A percentile compares a stretch with the other conserved stretches of the same genome.
Conservation (phyloP, 495 filamentous ascomycete species). For the Penicillium coffeae region DNA sequence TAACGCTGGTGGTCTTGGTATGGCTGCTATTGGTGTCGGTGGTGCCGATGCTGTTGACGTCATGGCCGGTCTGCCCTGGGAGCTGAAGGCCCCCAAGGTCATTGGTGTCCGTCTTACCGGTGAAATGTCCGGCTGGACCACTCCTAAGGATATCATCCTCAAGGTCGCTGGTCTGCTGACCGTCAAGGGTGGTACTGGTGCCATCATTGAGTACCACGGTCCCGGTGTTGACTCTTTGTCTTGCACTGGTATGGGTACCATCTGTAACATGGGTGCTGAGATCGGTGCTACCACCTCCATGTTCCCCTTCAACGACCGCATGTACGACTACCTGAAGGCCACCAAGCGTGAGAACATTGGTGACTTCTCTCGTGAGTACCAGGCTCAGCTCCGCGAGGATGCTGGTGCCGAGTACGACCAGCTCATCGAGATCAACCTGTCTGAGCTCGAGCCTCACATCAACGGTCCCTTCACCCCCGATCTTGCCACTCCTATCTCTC, state of each 20-base stretch:
- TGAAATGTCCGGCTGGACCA: slow-evolving; percentile 84
- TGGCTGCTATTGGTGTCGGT: slow-evolving; percentile 95
- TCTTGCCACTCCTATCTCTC: slow-evolving; percentile 94
- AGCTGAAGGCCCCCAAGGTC: slow-evolving; percentile 95
- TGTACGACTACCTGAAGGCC: slow-evolving; percentile 91
- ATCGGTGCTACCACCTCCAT: slow-evolving; percentile 97
- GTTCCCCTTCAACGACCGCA: slow-evolving; percentile 97
- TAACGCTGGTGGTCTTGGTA: slow-evolving; percentile 95
- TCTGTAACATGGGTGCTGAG: slow-evolving; percentile 83
- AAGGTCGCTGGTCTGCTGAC: slow-evolving; percentile 97
- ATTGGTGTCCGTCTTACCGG: slow-evolving; percentile 96
- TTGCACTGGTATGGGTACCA: slow-evolving; percentile 67
- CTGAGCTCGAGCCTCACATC: slow-evolving; percentile 93
- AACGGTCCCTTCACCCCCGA: slow-evolving; percentile 99
- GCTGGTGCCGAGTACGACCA: slow-evolving; percentile 96
- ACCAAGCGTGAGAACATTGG: slow-evolving; percentile 91
- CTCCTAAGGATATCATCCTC: slow-evolving; percentile 96
- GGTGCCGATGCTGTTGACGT: slow-evolving; percentile 99
- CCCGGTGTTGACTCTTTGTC: slow-evolving; percentile 72
- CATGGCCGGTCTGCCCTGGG: slow-evolving; percentile 97
- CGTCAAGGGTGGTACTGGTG: slow-evolving; percentile 96
- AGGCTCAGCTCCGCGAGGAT: slow-evolving; percentile 82
- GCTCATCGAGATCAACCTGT: slow-evolving; percentile 91
- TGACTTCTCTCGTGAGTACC: slow-evolving; percentile 81
- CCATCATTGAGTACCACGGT: slow-evolving; percentile 93